Evolutionary conservation across 345 rosid species (phyloP).

Genomic region (Citrus hindsii): DNA sequence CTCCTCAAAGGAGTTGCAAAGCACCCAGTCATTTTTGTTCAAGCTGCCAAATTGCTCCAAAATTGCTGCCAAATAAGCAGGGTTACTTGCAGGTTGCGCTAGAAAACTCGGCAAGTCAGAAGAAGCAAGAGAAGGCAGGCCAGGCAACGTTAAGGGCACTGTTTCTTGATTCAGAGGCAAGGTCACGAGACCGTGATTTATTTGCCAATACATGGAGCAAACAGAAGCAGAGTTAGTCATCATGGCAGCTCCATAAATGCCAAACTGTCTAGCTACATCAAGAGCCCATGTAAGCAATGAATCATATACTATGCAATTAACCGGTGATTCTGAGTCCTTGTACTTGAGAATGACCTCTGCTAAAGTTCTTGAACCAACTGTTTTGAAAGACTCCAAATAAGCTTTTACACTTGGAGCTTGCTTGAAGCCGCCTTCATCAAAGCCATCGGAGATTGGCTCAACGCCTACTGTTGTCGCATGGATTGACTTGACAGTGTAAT

Average conservation of each 20-base stretch:
- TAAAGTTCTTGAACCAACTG: conserved; percentile 40
- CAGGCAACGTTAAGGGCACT: conserved; percentile 28
- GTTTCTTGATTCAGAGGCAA: conserved; percentile 28
- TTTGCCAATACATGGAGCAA: conserved; percentile 37
- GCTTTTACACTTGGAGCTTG: conserved; percentile 27
- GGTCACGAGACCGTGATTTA: conserved; percentile 22
- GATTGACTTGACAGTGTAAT: conserved; percentile 26
- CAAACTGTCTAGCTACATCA: conserved; percentile 39
- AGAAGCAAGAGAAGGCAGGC: conserved; percentile 33
- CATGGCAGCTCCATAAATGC: conserved; percentile 33
- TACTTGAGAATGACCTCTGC: conserved; percentile 33
- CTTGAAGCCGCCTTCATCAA: conserved; percentile 34
- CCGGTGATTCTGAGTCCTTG: conserved; percentile 25
- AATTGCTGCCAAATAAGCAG: conserved; percentile 36
- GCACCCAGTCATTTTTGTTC: conserved; percentile 35
- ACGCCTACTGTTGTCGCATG: conserved; percentile 12
- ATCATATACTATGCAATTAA: conserved; percentile 42
- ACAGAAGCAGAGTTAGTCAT: conserved; percentile 48
- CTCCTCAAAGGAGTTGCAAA: conserved; percentile 45
- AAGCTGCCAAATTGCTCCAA: conserved; percentile 23
- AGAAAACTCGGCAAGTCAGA: conserved; percentile 42
- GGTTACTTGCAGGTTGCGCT: conserved; percentile 21
- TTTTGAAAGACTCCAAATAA: conserved; percentile 36
- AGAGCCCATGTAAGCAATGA: conserved; percentile 44
- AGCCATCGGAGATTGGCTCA: conserved; percentile 43